Conservation (phyloP, 768 basidiomycete genomes). For the Lentinula guzmanii region DNA sequence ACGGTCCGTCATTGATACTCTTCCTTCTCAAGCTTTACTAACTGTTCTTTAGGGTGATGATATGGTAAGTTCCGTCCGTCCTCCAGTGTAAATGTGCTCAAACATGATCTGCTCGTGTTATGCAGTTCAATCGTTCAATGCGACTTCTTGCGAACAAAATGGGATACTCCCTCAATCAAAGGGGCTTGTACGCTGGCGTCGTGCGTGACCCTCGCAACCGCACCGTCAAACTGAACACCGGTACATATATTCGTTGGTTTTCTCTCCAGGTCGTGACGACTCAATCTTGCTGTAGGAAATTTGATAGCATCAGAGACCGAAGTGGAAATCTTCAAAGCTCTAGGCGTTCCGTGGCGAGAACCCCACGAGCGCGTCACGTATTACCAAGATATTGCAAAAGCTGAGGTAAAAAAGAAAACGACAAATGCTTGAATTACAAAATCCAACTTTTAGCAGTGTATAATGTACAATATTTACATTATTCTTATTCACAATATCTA, state of each 20-base stretch:
- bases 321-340: conserved; percentile 74
- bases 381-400: not conserved
- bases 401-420: not conserved
- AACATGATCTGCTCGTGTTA: not conserved
- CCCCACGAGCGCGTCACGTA: conserved; percentile 60
- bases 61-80: conserved; percentile 48
- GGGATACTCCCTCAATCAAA: conserved; percentile 85
- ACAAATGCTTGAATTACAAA: not conserved
- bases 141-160: conserved; percentile 75
- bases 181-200: conserved; percentile 70
- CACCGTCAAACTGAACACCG: conserved; percentile 53
- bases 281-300: conserved; percentile 33
- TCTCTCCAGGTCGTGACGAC: not conserved
- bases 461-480: not conserved
- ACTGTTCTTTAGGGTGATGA: conserved; percentile 64
- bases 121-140: conserved; percentile 85
- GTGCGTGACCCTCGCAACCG: conserved; percentile 63
- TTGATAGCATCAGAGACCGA: conserved; percentile 81
- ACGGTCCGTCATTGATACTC: conserved; percentile 46
- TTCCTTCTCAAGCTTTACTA: not conserved
- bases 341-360: conserved; percentile 79
- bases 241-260: conserved; percentile 22
- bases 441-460: no score
- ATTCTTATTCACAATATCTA: not conserved
- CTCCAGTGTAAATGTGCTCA: no score